phyloP scores from a whole-genome alignment of 306 rosid species.

The Pachyrhizus erosus region DNA sequence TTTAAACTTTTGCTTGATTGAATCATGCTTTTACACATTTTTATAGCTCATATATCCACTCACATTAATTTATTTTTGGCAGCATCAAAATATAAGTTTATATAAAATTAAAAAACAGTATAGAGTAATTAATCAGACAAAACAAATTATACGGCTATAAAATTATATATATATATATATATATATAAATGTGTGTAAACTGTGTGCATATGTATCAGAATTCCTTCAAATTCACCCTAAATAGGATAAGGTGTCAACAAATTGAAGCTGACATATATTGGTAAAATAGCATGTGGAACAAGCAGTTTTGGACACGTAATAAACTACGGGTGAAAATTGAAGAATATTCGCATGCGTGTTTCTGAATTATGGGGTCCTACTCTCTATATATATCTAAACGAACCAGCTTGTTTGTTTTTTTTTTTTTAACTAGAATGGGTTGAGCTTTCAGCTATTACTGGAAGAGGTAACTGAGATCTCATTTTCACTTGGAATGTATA shows the following conservation, averaged over 20 bases:
- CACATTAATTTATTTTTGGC: too few relatives aligned
- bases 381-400: neutral
- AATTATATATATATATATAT: too few relatives aligned
- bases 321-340: neutral
- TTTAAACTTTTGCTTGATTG: too few relatives aligned
- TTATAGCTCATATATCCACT: too few relatives aligned
- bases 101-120: too few relatives aligned
- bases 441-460: neutral
- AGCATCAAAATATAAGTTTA: too few relatives aligned
- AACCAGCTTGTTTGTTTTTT: neutral
- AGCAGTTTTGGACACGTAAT: slow-evolving; percentile 1
- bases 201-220: too few relatives aligned
- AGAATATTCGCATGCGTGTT: neutral
- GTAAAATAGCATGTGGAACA: neutral
- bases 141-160: neutral
- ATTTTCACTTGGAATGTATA: neutral
- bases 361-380: neutral
- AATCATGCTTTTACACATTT: too few relatives aligned
- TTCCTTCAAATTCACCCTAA: neutral
- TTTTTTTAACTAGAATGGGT: neutral
- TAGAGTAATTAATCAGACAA: neutral
- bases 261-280: neutral
- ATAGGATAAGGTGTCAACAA: neutral
- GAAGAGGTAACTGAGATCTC: slow-evolving; percentile 14
- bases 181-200: too few relatives aligned